Percentiles rank a stretch among this genome's conserved stretches.
Conservation (phyloP, 2,329 filamentous ascomycete genomes). For the Ophiostoma pallidulum region DNA sequence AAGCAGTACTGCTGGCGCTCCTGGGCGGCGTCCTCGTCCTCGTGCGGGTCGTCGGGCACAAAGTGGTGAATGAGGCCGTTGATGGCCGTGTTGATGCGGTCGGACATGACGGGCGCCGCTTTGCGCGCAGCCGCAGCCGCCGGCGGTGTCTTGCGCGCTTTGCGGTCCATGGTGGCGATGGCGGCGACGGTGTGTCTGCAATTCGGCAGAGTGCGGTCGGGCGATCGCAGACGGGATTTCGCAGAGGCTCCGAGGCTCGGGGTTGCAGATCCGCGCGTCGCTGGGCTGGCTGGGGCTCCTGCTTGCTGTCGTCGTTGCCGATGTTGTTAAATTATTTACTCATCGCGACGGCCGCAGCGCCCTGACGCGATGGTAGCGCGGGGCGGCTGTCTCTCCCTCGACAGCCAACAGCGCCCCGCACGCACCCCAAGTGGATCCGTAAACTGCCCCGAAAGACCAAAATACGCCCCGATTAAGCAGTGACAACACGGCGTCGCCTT, state of each 20-base stretch:
- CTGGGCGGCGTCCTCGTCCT: conserved; percentile 59
- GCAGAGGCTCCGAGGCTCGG: too few relatives aligned
- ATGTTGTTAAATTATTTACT: conserved; percentile 4
- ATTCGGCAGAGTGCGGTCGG: too few relatives aligned
- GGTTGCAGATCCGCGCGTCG: conserved; percentile 1
- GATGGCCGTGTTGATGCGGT: conserved; percentile 69
- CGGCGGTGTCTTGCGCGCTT: conserved; percentile 5
- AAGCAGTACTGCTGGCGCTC: conserved; percentile 57
- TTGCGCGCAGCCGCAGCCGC: conserved; percentile 22
- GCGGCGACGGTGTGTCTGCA: too few relatives aligned
- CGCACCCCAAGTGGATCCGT: too few relatives aligned
- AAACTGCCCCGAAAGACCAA: too few relatives aligned
- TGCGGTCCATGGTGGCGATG: conserved; percentile 11
- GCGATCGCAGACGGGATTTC: too few relatives aligned
- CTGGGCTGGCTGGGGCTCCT: background rate
- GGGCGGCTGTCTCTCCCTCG: background rate
- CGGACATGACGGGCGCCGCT: conserved; percentile 48
- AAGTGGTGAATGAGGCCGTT: conserved; percentile 68
- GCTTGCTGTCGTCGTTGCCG: background rate
- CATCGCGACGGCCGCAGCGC: conserved; percentile 11
- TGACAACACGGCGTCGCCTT: too few relatives aligned
- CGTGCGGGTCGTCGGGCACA: conserved; percentile 54
- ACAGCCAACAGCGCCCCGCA: too few relatives aligned
- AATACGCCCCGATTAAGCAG: too few relatives aligned
- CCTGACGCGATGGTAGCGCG: conserved; percentile 6